Percentiles rank a stretch among this genome's conserved stretches.
Evolutionary conservation across 148 eudicot species (phyloP).

Genomic region (Oxyria digyna): DNA sequence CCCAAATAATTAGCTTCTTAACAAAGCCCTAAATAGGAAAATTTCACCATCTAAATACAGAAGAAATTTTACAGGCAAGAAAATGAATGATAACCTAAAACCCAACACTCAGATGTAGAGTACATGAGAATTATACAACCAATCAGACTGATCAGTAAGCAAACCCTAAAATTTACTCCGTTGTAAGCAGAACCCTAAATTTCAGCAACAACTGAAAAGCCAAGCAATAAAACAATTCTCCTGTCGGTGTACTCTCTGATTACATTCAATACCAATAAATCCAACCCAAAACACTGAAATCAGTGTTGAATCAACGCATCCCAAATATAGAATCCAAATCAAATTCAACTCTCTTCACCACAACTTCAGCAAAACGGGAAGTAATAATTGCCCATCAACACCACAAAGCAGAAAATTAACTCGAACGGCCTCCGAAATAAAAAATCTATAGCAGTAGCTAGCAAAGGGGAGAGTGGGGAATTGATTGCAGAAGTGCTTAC

Average conservation of each 20-base stretch:
- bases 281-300: background rate
- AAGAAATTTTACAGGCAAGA: background rate
- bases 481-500: conserved; percentile 16
- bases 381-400: background rate
- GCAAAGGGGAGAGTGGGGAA: background rate
- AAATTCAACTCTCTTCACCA: background rate
- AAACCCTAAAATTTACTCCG: background rate
- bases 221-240: background rate
- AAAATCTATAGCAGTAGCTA: background rate
- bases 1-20: background rate
- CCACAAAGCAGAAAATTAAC: background rate
- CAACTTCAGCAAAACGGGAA: background rate
- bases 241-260: background rate
- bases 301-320: background rate
- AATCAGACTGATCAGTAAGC: background rate
- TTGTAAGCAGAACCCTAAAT: background rate
- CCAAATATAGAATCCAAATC: background rate
- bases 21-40: background rate
- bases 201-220: background rate
- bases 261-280: background rate
- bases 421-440: background rate
- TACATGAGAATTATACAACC: background rate
- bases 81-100: background rate
- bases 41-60: background rate
- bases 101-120: background rate